phyloP scores from a whole-genome alignment of 139 green algal species.

The Pleodorina starrii region DNA sequence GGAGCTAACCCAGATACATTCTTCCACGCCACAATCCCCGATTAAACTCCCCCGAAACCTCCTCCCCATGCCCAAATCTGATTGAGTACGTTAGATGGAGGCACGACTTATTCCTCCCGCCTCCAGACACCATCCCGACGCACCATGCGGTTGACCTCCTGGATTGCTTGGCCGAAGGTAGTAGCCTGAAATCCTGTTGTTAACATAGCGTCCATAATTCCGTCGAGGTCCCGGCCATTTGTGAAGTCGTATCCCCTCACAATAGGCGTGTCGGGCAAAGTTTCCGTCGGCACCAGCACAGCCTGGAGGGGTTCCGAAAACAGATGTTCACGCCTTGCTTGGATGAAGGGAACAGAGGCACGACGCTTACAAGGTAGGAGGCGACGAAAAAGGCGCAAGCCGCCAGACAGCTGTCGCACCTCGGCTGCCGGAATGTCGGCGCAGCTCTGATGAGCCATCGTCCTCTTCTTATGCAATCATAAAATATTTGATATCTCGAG shows the following conservation, averaged over 20 bases:
- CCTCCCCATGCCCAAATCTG: too few relatives aligned
- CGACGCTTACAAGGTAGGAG: background rate
- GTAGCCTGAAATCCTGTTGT: slow-evolving; percentile 93
- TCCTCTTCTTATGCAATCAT: background rate
- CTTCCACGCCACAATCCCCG: too few relatives aligned
- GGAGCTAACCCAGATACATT: too few relatives aligned
- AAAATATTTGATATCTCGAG: background rate
- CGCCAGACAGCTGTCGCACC: slow-evolving; percentile 15
- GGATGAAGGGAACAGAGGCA: background rate
- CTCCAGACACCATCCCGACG: too few relatives aligned
- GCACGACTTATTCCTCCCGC: too few relatives aligned
- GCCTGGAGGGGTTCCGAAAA: background rate
- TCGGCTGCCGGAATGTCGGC: slow-evolving; percentile 30
- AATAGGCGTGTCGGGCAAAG: slow-evolving; percentile 56
- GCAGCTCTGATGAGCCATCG: slow-evolving; percentile 18
- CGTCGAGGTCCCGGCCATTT: slow-evolving; percentile 75
- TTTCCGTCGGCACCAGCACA: slow-evolving; percentile 49
- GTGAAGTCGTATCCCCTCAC: slow-evolving; percentile 87
- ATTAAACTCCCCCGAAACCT: too few relatives aligned
- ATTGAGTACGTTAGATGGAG: too few relatives aligned
- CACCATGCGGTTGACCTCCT: slow-evolving; percentile 98
- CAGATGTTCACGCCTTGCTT: background rate
- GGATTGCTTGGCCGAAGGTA: slow-evolving; percentile 86
- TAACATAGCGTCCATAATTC: slow-evolving; percentile 86
- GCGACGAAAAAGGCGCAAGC: background rate